These are phyloP conservation scores for Saccharum officinarum DNA, from an alignment of 176 grass and related monocot species.

Conservation along the genomic window DNA sequence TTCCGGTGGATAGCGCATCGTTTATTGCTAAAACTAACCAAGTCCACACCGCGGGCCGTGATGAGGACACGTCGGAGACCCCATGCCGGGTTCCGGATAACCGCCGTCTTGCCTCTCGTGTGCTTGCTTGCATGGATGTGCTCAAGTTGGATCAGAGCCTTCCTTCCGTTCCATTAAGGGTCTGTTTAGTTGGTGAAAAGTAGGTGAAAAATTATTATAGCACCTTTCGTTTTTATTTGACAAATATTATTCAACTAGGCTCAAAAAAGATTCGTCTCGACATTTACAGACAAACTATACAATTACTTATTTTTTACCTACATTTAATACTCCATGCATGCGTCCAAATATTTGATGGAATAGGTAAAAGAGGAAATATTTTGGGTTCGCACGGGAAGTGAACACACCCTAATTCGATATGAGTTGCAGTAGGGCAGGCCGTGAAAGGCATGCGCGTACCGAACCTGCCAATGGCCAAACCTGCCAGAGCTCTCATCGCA, in stretches of 20 bases:
- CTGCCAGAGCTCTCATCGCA: not conserved
- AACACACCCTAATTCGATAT: not conserved
- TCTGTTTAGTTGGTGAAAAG: too few species aligned
- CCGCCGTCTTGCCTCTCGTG: not conserved
- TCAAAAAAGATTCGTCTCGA: too few species aligned
- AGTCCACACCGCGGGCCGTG: not conserved
- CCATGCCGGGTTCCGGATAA: not conserved
- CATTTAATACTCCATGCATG: too few species aligned
- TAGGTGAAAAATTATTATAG: too few species aligned
- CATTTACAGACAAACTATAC: too few species aligned
- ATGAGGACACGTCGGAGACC: not conserved
- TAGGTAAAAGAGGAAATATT: too few species aligned
- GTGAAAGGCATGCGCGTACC: conserved; percentile 32
- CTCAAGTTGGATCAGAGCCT: not conserved
- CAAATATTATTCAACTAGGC: too few species aligned
- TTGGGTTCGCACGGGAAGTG: too few species aligned
- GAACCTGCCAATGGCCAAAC: too few species aligned
- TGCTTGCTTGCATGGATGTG: not conserved
- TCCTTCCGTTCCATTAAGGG: not conserved
- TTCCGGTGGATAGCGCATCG: not conserved
- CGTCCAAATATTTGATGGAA: too few species aligned
- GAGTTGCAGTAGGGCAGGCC: not conserved
- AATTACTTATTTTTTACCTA: too few species aligned
- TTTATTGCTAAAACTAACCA: not conserved
- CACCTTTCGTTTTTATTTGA: too few species aligned